These are phyloP conservation scores for Volutella citrinella DNA, from an alignment of 2,329 filamentous ascomycete species.

Conservation along the genomic window DNA sequence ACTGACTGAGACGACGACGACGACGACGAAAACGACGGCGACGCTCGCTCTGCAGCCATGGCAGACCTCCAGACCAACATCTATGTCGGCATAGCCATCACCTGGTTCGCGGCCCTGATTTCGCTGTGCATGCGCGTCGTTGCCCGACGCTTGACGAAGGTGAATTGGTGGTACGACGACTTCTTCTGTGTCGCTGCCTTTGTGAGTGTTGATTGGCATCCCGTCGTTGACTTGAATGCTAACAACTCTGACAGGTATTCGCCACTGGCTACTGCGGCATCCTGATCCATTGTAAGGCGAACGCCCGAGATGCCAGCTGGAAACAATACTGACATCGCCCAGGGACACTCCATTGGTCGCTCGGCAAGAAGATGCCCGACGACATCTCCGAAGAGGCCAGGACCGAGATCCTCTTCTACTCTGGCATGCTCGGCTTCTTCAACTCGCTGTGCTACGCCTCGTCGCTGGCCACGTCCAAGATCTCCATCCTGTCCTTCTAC, in stretches of 20 bases:
- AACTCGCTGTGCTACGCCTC: constrained; percentile 21
- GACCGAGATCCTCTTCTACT: constrained; percentile 13
- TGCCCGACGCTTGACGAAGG: constrained; percentile 19
- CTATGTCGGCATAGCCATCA: constrained; percentile 16
- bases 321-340: not conserved
- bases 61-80: constrained; percentile 20
- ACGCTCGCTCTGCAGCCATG: too few relatives aligned
- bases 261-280: constrained; percentile 15
- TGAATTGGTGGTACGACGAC: constrained; percentile 21
- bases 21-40: too few relatives aligned
- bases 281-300: constrained; percentile 15
- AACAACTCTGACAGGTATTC: constrained; percentile 7
- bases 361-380: constrained; percentile 16
- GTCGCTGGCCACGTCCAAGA: constrained; percentile 25
- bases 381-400: not conserved
- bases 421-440: constrained; percentile 14
- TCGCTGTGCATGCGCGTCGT: constrained; percentile 15
- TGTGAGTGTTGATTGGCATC: constrained; percentile 10
- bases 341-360: constrained; percentile 20
- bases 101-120: constrained; percentile 18
- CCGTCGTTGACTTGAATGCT: too few relatives aligned
- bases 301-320: not conserved
- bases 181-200: constrained; percentile 18
- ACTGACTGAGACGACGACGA: too few relatives aligned
- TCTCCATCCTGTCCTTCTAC: constrained; percentile 28